Base-by-base conservation (phyloP, 1,284 basidiomycete species). In the Microbotryum intermedium region DNA sequence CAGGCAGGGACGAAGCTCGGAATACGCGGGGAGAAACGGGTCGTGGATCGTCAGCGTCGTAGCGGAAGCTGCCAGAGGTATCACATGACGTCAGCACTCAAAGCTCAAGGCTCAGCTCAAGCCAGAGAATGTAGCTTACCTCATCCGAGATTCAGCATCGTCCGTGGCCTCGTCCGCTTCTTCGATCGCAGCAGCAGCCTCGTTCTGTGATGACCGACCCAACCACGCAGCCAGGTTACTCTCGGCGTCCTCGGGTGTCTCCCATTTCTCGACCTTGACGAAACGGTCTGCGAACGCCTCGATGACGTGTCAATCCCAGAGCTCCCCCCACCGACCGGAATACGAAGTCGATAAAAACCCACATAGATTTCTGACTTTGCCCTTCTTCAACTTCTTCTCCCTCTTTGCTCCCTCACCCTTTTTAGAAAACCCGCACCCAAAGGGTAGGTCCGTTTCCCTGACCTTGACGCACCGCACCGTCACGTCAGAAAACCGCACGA, bases 401-500 rank as follows among this genome's bases (percentile, higher is more conserved):
- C 16, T 64, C 61, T 50, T 62, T 63, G 26, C 65, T 63, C 59
- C 50, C 64, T 66, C n/a, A 52, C 46, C 3, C 65, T 43, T 6
- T 1, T 48, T 48, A 9, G 65, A 67, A 45, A 64, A 62, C 10
- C 62, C 57, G 0, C 60, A 59, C 1, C 62, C 60, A 7, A 64
- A 55, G 18, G 26, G 46, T 84, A 97, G 74, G 6, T 85, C 86
- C 0, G 94, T 98, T 10, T 86, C 87, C 11, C 94, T 94, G 2
- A 84, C 87, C 55, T 89, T 81, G 72, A 93, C 90, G 74, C 93
- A 97, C 54, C 90, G 82, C 49, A 98, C 77, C 13, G 92, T 86
- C 50, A 98, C 93, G 73, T 98, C 94, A 58, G 92, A 92, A 78
- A 98, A 97, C 16, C 85, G 82, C 0, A 98, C 88, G 57, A 94